phyloP scores from a whole-genome alignment of 78 protist genomes.

The Protostelium mycophagum region DNA sequence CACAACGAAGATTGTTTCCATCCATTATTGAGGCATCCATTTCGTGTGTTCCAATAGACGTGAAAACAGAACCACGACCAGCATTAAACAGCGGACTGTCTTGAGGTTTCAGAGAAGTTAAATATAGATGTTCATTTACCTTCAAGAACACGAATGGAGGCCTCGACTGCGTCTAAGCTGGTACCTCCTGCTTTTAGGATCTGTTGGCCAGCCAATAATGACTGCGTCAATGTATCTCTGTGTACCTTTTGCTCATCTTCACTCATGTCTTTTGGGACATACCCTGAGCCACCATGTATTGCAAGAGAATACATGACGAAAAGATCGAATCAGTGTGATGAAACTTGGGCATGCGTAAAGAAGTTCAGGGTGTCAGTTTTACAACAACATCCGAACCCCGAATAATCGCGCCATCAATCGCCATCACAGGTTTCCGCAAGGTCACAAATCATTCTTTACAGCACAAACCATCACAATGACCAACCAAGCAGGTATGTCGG shows the following conservation, averaged over 20 bases:
- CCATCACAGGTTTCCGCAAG: too few species aligned
- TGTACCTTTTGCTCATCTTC: slow-evolving; percentile 11
- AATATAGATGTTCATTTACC: too few species aligned
- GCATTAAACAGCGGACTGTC: slow-evolving; percentile 50
- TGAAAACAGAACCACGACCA: slow-evolving; percentile 53
- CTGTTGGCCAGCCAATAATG: slow-evolving; percentile 6
- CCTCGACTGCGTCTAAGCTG: slow-evolving; percentile 58
- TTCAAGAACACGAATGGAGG: slow-evolving; percentile 42
- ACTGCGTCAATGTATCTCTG: not conserved
- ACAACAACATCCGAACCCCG: too few species aligned
- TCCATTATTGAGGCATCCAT: slow-evolving; percentile 65
- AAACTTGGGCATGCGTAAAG: too few species aligned
- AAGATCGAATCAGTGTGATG: too few species aligned
- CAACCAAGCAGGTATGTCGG: too few species aligned
- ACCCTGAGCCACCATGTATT: slow-evolving; percentile 71
- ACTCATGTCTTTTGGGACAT: slow-evolving; percentile 7
- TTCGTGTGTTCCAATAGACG: slow-evolving; percentile 26
- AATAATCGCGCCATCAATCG: too few species aligned
- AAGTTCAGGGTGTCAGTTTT: too few species aligned
- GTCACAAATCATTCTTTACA: too few species aligned
- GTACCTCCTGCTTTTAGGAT: slow-evolving; percentile 33
- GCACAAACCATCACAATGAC: too few species aligned
- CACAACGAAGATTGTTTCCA: slow-evolving; percentile 35
- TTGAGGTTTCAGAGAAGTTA: too few species aligned
- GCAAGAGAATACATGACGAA: too few species aligned